Percentiles rank a stretch among this genome's conserved stretches.
Evolutionary conservation across 495 filamentous ascomycete genomes (phyloP).

Genomic region (Aspergillus olivimuriae): DNA sequence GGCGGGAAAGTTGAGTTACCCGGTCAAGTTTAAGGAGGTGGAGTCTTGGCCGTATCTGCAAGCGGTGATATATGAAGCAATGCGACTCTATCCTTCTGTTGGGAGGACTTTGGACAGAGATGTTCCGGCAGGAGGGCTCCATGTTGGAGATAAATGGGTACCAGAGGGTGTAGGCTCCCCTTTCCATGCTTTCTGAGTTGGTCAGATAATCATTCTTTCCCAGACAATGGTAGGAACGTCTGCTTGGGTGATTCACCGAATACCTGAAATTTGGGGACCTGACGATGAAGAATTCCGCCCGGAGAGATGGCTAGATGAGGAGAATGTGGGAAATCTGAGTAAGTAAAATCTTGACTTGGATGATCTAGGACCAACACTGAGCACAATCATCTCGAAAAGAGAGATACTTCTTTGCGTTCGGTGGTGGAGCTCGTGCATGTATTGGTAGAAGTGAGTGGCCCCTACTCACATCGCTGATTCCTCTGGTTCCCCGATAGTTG

Average conservation of each 20-base stretch:
- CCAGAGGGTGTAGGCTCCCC: conserved; percentile 18
- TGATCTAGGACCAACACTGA: too few relatives aligned
- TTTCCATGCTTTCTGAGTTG: neutral
- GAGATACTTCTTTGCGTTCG: too few relatives aligned
- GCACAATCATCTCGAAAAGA: too few relatives aligned
- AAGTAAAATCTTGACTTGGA: too few relatives aligned
- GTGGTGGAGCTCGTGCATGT: too few relatives aligned
- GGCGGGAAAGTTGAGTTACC: conserved; percentile 6
- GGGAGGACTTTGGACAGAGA: conserved; percentile 12
- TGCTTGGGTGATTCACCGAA: conserved; percentile 45
- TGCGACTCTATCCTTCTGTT: conserved; percentile 27
- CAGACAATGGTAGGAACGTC: conserved; percentile 37
- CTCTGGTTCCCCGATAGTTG: too few relatives aligned
- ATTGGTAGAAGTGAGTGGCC: too few relatives aligned
- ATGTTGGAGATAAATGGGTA: conserved; percentile 12
- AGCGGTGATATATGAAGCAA: conserved; percentile 38
- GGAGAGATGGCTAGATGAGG: conserved; percentile 53
- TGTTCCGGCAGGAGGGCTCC: conserved; percentile 10
- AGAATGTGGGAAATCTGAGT: too few relatives aligned
- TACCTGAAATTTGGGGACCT: conserved; percentile 46
- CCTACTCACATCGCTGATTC: too few relatives aligned
- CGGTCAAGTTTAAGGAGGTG: conserved; percentile 3
- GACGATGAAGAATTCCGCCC: conserved; percentile 54
- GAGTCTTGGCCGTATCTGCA: conserved; percentile 17
- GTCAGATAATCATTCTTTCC: too few relatives aligned